Conservation (phyloP, 805 yeast genomes). For the Barnettozyma populi region DNA sequence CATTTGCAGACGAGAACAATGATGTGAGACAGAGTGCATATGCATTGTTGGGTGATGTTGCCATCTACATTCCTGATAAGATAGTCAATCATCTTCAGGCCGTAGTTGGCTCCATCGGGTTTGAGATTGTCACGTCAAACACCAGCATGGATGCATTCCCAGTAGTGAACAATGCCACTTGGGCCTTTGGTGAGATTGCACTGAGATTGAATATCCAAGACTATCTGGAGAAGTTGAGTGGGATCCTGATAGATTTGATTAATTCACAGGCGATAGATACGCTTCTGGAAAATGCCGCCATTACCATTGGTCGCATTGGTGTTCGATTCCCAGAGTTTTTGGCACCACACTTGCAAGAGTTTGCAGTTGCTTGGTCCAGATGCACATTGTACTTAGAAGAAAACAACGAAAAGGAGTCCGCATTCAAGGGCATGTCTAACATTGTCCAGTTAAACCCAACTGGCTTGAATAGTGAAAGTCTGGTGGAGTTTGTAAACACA, state of each 20-base stretch:
- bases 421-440: constrained; percentile 79
- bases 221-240: constrained; percentile 48
- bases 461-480: constrained; percentile 46
- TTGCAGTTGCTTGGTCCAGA: constrained; percentile 65
- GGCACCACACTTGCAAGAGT: constrained; percentile 52
- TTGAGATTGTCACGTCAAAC: constrained; percentile 48
- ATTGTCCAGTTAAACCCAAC: constrained; percentile 62
- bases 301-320: constrained; percentile 85
- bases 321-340: constrained; percentile 52
- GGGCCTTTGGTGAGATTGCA: constrained; percentile 89
- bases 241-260: constrained; percentile 54
- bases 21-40: constrained; percentile 94
- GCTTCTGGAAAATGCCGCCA: constrained; percentile 81
- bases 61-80: constrained; percentile 42
- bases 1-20: constrained; percentile 67
- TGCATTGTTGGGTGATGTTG: constrained; percentile 87
- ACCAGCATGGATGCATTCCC: constrained; percentile 47
- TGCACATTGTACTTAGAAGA: constrained; percentile 64
- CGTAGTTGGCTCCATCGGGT: constrained; percentile 60
- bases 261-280: constrained; percentile 53
- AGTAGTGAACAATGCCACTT: constrained; percentile 82
- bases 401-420: constrained; percentile 82
- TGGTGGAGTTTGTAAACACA: constrained; percentile 52
- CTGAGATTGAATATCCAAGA: constrained; percentile 50
- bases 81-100: constrained; percentile 39